Conservation (phyloP, 164 flowering plant species). For the Annona squamosa region DNA sequence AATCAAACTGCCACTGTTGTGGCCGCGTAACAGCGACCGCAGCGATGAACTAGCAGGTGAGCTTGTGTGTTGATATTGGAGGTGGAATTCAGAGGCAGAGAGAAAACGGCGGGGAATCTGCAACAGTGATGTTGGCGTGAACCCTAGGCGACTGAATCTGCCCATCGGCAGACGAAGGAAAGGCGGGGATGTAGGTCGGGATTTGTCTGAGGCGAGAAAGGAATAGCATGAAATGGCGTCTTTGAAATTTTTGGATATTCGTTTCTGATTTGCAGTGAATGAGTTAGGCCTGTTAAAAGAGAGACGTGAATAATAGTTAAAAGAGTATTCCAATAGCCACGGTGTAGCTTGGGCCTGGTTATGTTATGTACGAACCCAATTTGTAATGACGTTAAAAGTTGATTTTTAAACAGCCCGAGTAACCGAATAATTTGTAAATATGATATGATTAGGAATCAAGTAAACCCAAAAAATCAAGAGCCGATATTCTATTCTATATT, state of each 20-base stretch:
- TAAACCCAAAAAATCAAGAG: too few relatives aligned
- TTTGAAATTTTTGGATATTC: neutral
- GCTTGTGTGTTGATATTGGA: neutral
- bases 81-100: neutral
- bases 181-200: neutral
- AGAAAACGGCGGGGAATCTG: conserved; percentile 1
- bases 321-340: too few relatives aligned
- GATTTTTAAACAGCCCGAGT: too few relatives aligned
- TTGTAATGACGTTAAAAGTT: too few relatives aligned
- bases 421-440: too few relatives aligned
- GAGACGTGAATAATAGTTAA: too few relatives aligned
- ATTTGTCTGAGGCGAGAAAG: neutral
- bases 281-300: too few relatives aligned
- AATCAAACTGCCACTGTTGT: conserved; percentile 11
- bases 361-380: too few relatives aligned
- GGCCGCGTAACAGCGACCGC: conserved; percentile 17
- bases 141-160: conserved; percentile 8
- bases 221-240: neutral
- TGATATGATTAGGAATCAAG: too few relatives aligned
- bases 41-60: neutral
- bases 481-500: too few relatives aligned
- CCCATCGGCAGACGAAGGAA: conserved; percentile 1
- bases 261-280: too few relatives aligned
- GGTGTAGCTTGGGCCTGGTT: too few relatives aligned
- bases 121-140: conserved; percentile 1